Conservation (phyloP, 176 grass and related monocot genomes). For the Aegilops umbellulata region DNA sequence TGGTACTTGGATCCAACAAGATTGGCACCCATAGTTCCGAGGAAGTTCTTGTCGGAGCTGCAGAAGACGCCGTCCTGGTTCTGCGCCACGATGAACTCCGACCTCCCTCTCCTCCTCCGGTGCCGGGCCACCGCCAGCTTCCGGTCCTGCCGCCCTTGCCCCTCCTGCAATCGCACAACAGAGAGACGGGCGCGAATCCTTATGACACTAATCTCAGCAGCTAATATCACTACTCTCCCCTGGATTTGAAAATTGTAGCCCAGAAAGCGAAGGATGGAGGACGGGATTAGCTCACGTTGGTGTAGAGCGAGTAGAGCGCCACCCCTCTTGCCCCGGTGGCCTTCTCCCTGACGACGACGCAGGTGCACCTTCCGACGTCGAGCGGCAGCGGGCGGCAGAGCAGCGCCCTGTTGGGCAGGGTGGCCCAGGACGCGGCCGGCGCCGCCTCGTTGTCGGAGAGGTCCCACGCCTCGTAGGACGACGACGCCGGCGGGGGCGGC, state of each 20-base stretch:
- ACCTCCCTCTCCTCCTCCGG: conserved; percentile 66
- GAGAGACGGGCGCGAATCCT: no score
- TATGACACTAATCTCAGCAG: not conserved
- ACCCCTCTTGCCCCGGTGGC: conserved; percentile 50
- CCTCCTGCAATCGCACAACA: conserved; percentile 48
- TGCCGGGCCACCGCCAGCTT: conserved; percentile 89
- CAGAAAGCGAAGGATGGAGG: not conserved
- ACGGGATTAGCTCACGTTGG: conserved; percentile 53
- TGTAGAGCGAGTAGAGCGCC: conserved; percentile 82
- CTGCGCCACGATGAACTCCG: conserved; percentile 81
- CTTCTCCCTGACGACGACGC: conserved; percentile 76
- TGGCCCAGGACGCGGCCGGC: conserved; percentile 85
- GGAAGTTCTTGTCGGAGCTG: conserved; percentile 64
- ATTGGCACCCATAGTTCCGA: conserved; percentile 57
- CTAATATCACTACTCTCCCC: not conserved
- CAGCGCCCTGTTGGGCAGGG: conserved; percentile 88
- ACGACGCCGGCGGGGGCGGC: conserved; percentile 31
- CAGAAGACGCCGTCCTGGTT: conserved; percentile 71
- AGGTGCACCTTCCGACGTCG: conserved; percentile 89
- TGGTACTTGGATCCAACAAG: conserved; percentile 87
- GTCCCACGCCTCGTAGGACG: conserved; percentile 84
- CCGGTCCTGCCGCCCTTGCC: conserved; percentile 80
- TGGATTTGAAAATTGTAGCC: not conserved
- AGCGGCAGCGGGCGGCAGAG: conserved; percentile 74
- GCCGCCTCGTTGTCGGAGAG: conserved; percentile 86